These are phyloP conservation scores for Thermoascus crustaceus DNA, from an alignment of 2,329 filamentous ascomycete species.

Conservation along the genomic window DNA sequence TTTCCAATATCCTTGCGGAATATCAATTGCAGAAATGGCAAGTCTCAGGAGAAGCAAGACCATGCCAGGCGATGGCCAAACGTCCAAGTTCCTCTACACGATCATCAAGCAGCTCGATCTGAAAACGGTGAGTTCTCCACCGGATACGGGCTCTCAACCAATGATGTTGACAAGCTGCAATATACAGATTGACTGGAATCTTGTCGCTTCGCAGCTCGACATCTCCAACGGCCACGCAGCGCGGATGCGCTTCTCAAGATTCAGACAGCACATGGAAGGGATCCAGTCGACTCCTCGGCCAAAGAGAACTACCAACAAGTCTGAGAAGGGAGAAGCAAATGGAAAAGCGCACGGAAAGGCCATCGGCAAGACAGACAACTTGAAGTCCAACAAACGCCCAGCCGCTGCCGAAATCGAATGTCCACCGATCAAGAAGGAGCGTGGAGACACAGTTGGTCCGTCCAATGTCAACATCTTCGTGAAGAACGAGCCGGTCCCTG, in stretches of 20 bases:
- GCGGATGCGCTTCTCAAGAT: slow-evolving; percentile 49
- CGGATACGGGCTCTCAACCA: slow-evolving; percentile 2
- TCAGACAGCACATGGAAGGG: slow-evolving; percentile 46
- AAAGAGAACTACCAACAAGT: slow-evolving; percentile 19
- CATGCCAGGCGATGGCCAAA: slow-evolving; percentile 43
- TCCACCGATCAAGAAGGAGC: slow-evolving; percentile 7
- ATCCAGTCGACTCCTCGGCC: slow-evolving; percentile 17
- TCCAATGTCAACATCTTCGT: background rate
- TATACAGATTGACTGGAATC: slow-evolving; percentile 46
- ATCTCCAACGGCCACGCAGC: slow-evolving; percentile 51
- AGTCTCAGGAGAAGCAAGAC: slow-evolving; percentile 33
- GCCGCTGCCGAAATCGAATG: too few species aligned
- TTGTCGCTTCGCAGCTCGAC: slow-evolving; percentile 41
- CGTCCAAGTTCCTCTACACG: slow-evolving; percentile 46
- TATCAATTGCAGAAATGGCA: slow-evolving; percentile 16
- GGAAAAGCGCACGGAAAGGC: slow-evolving; percentile 10
- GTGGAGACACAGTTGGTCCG: background rate
- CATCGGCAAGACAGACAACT: too few species aligned
- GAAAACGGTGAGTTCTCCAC: slow-evolving; percentile 35
- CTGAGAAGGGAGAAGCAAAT: slow-evolving; percentile 9
- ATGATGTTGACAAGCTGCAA: slow-evolving; percentile 5
- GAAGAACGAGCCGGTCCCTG: slow-evolving; percentile 5
- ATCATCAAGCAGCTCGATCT: slow-evolving; percentile 50
- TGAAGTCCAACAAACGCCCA: too few species aligned
- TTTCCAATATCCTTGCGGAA: background rate